phyloP scores from a whole-genome alignment of 1,284 basidiomycete species.

The Malassezia psittaci region DNA sequence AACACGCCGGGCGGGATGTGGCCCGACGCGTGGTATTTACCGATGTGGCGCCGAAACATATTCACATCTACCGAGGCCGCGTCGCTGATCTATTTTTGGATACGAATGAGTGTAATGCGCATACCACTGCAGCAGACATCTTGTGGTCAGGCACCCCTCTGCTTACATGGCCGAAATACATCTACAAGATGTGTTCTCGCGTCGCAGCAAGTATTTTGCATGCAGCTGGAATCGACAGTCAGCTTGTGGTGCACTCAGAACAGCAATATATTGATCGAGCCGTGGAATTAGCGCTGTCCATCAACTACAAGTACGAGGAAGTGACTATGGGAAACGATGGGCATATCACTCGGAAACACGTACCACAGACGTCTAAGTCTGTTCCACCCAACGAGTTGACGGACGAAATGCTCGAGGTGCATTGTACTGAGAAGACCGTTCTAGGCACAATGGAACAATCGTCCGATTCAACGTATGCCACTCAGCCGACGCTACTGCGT shows the following conservation, averaged over 20 bases:
- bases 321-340: not conserved
- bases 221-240: conserved; percentile 55
- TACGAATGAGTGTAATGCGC: conserved; percentile 59
- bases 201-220: conserved; percentile 57
- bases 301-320: conserved; percentile 43
- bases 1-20: conserved; percentile 56
- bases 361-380: not conserved
- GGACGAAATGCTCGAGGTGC: not conserved
- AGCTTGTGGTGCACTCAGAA: conserved; percentile 54
- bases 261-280: conserved; percentile 56
- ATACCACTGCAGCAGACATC: conserved; percentile 58
- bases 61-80: conserved; percentile 55
- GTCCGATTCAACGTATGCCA: not conserved
- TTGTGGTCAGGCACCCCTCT: conserved; percentile 59
- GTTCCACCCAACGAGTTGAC: not conserved
- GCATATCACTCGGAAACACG: not conserved
- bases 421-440: conserved; percentile 3
- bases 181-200: conserved; percentile 58
- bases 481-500: conserved; percentile 3
- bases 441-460: not conserved
- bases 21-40: conserved; percentile 56
- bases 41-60: conserved; percentile 55
- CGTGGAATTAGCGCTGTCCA: conserved; percentile 51
- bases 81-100: conserved; percentile 59
- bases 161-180: conserved; percentile 56